Evolutionary conservation across 2,329 filamentous ascomycete genomes (phyloP), one percentile per base, ranked within the genome.

Genomic region (Plenodomus lindquistii): DNA sequence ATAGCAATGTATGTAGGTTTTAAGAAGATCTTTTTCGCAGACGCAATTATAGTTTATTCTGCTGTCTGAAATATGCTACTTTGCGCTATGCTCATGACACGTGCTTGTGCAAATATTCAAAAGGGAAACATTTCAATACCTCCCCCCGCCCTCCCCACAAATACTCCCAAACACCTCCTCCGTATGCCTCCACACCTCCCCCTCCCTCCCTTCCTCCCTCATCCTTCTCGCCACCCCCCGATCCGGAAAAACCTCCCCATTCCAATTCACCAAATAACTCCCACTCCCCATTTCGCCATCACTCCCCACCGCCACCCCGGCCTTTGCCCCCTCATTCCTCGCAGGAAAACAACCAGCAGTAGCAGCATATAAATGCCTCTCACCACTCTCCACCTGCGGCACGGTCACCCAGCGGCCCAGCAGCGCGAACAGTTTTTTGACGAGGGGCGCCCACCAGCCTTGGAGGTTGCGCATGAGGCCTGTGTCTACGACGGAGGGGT

Each of bases 161-260:
- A 71, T 58, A 49, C 62, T 65, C 48, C 39, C 50, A 42, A 66
- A 69, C 2, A 70, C 66, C 17, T 70, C 65, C 40, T 65, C 52
- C 1, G 65, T 67, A 53, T 70, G 67, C 17, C 44, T 38, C 66
- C 60, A 69, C n/a, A 71, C 57, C 58, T 60, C 63, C 41, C 62
- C 46, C 39, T 56, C 57, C 9, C 56, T 57, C 3, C 63, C 62
- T 2, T 66, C 52, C 15, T 54, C 54, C 36, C 62, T 55, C 52
- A 67, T 48, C 15, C 35, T 49, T 19, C 45, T 46, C 31, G 54
- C 52, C n/a, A 46, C 52, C 47, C 47, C 47, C n/a, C 50, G 59
- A 24, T 63, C 52, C 8, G 44, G 40, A 3, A 55, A 21, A n/a
- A 59, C 46, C 37, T 65, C 60, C 7, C 49, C 56, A 44, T 66